Evolutionary conservation across 2,329 filamentous ascomycete genomes (phyloP).

Genomic region (Lomentospora prolificans): DNA sequence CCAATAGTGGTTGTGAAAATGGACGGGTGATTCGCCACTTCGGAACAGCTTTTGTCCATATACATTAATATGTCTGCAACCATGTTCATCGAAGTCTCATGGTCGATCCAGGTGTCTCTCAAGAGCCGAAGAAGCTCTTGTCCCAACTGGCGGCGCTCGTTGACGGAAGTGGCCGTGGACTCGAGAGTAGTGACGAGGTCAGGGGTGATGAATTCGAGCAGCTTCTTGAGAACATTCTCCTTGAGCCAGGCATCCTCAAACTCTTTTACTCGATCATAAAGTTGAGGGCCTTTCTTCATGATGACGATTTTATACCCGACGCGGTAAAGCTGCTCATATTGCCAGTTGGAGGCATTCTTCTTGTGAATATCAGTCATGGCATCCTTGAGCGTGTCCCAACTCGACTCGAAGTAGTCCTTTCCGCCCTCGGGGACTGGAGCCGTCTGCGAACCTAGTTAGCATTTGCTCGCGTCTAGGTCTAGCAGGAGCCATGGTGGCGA

Average conservation of each 20-base stretch:
- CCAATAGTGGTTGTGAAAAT: constrained; percentile 81
- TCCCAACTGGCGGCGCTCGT: constrained; percentile 69
- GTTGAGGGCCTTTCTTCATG: constrained; percentile 69
- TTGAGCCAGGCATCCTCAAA: constrained; percentile 79
- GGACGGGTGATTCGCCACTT: constrained; percentile 59
- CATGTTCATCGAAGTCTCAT: constrained; percentile 93
- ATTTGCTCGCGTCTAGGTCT: neutral
- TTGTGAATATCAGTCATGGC: constrained; percentile 83
- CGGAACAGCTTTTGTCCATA: constrained; percentile 77
- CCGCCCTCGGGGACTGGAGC: constrained; percentile 30
- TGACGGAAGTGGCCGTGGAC: constrained; percentile 54
- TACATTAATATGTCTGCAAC: constrained; percentile 95
- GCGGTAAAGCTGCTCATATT: constrained; percentile 92
- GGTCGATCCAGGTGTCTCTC: constrained; percentile 74
- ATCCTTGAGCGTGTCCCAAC: constrained; percentile 67
- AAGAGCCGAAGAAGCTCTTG: constrained; percentile 73
- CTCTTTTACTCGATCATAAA: constrained; percentile 71
- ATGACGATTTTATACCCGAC: constrained; percentile 90
- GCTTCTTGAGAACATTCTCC: constrained; percentile 59
- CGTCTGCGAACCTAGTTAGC: constrained; percentile 16
- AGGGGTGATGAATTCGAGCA: constrained; percentile 61
- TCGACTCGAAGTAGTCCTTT: constrained; percentile 70
- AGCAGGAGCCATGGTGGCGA: neutral
- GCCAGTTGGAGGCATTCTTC: constrained; percentile 80
- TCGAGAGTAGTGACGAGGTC: constrained; percentile 54